Conservation (phyloP, 176 grass and related monocot genomes). For the Phoenix roebelenii region DNA sequence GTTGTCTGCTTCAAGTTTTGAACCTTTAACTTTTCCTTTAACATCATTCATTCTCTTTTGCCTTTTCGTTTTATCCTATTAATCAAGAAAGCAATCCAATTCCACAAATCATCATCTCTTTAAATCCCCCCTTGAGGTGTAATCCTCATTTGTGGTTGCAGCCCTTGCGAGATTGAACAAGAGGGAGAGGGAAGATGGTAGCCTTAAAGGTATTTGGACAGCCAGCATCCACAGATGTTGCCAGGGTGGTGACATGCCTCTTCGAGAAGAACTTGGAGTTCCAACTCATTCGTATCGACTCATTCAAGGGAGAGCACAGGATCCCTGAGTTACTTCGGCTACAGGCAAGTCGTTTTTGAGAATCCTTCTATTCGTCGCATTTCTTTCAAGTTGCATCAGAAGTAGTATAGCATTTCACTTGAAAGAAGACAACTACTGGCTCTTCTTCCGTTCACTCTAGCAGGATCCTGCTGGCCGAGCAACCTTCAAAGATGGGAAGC, state of each 20-base stretch:
- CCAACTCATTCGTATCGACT: slow-evolving; percentile 68
- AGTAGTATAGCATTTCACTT: too few species aligned
- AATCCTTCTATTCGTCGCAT: background rate
- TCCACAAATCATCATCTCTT: slow-evolving; percentile 17
- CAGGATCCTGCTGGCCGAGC: slow-evolving; percentile 83
- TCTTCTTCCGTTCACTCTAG: slow-evolving; percentile 4
- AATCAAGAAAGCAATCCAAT: slow-evolving; percentile 62
- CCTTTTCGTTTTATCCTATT: slow-evolving; percentile 28
- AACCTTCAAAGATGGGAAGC: slow-evolving; percentile 67
- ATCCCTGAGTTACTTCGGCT: slow-evolving; percentile 82
- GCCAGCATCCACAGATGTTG: slow-evolving; percentile 72
- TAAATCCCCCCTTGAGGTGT: slow-evolving; percentile 27
- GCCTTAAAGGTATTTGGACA: slow-evolving; percentile 71
- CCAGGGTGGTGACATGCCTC: slow-evolving; percentile 73
- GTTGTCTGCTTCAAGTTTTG: too few species aligned
- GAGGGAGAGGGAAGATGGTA: slow-evolving; percentile 21
- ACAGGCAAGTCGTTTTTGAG: slow-evolving; percentile 22
- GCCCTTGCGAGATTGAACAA: slow-evolving; percentile 17
- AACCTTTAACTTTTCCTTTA: slow-evolving; percentile 30
- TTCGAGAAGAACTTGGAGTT: slow-evolving; percentile 89
- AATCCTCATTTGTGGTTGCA: background rate
- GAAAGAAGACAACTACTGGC: background rate
- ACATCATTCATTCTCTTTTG: slow-evolving; percentile 40
- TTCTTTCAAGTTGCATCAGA: background rate
- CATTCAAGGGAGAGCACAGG: slow-evolving; percentile 64